Evolutionary conservation across 441 rosid species (phyloP), one percentile per base, ranked within the genome.

Genomic region (Erysimum pusillum): DNA sequence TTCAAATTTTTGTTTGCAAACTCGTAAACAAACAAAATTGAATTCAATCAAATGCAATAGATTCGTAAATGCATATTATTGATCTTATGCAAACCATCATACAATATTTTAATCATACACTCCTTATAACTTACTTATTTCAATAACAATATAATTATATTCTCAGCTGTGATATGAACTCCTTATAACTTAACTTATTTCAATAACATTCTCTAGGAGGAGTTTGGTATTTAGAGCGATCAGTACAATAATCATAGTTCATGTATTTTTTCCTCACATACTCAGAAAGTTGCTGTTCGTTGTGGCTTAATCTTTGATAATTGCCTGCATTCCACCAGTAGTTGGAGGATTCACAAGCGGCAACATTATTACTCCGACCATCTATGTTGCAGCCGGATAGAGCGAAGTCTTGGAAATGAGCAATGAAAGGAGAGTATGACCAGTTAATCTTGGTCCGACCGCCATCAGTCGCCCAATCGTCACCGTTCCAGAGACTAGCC

Each of bases 401-500:
- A n/a, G 77, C 81, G 60, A 88, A 91, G 10, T 84, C 85, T 73
- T 67, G 83, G 72, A 86, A 93, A 49, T 79, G 60, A 25, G 91
- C 90, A 46, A 14, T 39, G 67, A 91, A 93, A 6, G 96, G 96
- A 36, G 94, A 86, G 15, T 80, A 22, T 7, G 76, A 80, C 90
- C 95, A 91, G 63, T 93, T 67, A 5, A 70, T 80, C 85, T 88
- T 90, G 2, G 89, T 84, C 60, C 31, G 62, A 44, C 96, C 92
- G 13, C 91, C 89, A 32, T 88, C 90, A 4, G 96, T 91, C 9
- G 93, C 98, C 96, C 96, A 91, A 35, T 54, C 56, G 0, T 85
- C 89, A 45, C 91, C 98, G 63, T 93, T 68, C 96, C 95, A 93
- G 46, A 90, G 64, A 79, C 94, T 93, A 44, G 82, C 91, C 53